Conservation (phyloP, 192 early-diverging fungal species). For the Coemansia sp. region DNA sequence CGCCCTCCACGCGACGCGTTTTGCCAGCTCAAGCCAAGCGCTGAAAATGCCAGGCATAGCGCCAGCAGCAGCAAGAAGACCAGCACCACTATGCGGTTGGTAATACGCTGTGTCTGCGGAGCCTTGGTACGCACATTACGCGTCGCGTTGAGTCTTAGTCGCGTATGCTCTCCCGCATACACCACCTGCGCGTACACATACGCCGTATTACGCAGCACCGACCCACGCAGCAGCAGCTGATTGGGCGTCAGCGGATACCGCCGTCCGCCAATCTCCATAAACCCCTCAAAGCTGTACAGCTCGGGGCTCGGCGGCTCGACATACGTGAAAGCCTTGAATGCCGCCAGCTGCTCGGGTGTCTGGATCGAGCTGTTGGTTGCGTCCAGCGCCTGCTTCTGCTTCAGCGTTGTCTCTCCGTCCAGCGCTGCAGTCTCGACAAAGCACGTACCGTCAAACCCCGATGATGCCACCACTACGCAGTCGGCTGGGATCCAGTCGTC, state of each 20-base stretch:
- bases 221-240: constrained; percentile 82
- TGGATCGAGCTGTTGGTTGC: constrained; percentile 54
- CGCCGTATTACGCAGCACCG: constrained; percentile 77
- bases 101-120: constrained; percentile 68
- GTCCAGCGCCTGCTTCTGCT: constrained; percentile 72
- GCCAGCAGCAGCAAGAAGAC: constrained; percentile 61
- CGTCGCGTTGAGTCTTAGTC: constrained; percentile 67
- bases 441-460: constrained; percentile 70
- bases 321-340: constrained; percentile 51
- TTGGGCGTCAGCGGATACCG: constrained; percentile 70
- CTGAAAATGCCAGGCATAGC: constrained; percentile 56
- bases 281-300: constrained; percentile 82
- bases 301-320: constrained; percentile 76
- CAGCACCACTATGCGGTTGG: constrained; percentile 76
- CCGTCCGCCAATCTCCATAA: constrained; percentile 57
- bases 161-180: constrained; percentile 67
- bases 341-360: constrained; percentile 49
- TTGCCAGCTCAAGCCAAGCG: constrained; percentile 55
- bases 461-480: constrained; percentile 66
- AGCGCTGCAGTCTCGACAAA: constrained; percentile 85
- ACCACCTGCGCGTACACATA: constrained; percentile 76
- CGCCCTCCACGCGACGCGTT: not conserved
- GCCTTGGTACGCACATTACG: constrained; percentile 71
- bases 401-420: constrained; percentile 89
- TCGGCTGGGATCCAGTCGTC: constrained; percentile 83